A percentile compares a stretch with the other conserved stretches of the same genome.
Conservation (phyloP, 2,329 filamentous ascomycete genomes). For the Emergomyces africanus region DNA sequence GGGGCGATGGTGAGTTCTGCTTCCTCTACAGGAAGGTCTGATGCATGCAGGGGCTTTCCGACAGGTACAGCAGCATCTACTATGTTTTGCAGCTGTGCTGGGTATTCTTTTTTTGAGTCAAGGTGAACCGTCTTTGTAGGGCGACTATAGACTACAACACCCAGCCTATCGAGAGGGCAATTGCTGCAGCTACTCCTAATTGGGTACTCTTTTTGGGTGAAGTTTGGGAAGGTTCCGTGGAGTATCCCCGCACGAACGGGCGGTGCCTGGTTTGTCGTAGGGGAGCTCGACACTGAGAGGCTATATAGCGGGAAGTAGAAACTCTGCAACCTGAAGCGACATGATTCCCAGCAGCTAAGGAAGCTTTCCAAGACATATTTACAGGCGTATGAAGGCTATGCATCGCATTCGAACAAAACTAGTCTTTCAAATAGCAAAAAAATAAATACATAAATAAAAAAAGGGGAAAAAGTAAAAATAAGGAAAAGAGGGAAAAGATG, state of each 20-base stretch:
- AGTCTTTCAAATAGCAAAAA: background rate
- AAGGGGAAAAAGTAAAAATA: background rate
- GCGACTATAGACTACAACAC: background rate
- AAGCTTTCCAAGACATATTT: background rate
- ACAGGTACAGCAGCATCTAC: background rate
- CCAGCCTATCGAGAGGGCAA: background rate
- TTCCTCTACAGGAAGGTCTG: slow-evolving; percentile 17
- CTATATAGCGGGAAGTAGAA: background rate
- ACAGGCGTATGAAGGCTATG: background rate
- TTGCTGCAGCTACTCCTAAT: background rate
- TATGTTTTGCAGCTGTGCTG: background rate
- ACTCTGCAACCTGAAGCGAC: background rate
- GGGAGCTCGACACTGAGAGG: background rate
- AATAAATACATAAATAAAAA: background rate
- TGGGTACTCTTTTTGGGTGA: background rate
- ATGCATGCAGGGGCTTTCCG: slow-evolving; percentile 3
- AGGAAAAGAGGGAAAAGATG: background rate
- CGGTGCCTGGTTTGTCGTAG: background rate
- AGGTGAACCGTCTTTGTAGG: background rate
- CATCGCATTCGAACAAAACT: background rate
- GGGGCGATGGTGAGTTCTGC: slow-evolving; percentile 20
- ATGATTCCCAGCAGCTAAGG: background rate
- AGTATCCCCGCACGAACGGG: background rate
- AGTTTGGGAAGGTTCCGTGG: background rate
- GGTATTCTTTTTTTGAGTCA: background rate